These are phyloP conservation scores for Ephemerocybe angulata DNA, from an alignment of 768 basidiomycete species.

Conservation along the genomic window DNA sequence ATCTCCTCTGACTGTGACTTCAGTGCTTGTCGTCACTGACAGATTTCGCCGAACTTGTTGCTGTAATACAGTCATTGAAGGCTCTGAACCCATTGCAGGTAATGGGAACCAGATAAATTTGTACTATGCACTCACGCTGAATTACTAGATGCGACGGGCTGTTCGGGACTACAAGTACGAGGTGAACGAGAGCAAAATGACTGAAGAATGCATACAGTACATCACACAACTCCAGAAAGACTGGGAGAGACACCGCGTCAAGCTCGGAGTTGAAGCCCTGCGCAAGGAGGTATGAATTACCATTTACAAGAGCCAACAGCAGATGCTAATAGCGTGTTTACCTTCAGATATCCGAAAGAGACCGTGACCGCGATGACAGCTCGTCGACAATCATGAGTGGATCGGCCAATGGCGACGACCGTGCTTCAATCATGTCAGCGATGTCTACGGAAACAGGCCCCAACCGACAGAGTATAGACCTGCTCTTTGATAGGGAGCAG, in stretches of 20 bases:
- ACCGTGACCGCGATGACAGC: slow-evolving; percentile 62
- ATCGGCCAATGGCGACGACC: slow-evolving; percentile 27
- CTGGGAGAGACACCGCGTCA: slow-evolving; percentile 91
- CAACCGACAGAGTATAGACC: slow-evolving; percentile 62
- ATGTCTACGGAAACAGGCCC: slow-evolving; percentile 33
- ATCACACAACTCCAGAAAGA: slow-evolving; percentile 93
- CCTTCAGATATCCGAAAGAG: slow-evolving; percentile 61
- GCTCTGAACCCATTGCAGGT: slow-evolving; percentile 91
- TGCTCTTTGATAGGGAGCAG: slow-evolving; percentile 67
- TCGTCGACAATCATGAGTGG: slow-evolving; percentile 48
- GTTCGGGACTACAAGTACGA: slow-evolving; percentile 93
- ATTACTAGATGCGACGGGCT: slow-evolving; percentile 94
- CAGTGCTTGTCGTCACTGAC: slow-evolving; percentile 83
- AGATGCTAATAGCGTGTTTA: no score
- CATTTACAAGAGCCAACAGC: no score
- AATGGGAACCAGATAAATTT: no score
- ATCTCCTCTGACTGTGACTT: not conserved
- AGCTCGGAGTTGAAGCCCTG: slow-evolving; percentile 79
- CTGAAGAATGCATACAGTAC: slow-evolving; percentile 93
- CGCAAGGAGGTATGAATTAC: slow-evolving; percentile 87
- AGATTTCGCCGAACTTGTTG: slow-evolving; percentile 85
- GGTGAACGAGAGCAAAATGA: slow-evolving; percentile 88
- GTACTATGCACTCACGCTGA: no score
- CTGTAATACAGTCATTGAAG: slow-evolving; percentile 84
- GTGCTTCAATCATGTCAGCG: slow-evolving; percentile 33